A percentile compares a stretch with the other conserved stretches of the same genome.
These are phyloP conservation scores for Metschnikowia amazonensis DNA, from an alignment of 805 yeast species.

Conservation along the genomic window DNA sequence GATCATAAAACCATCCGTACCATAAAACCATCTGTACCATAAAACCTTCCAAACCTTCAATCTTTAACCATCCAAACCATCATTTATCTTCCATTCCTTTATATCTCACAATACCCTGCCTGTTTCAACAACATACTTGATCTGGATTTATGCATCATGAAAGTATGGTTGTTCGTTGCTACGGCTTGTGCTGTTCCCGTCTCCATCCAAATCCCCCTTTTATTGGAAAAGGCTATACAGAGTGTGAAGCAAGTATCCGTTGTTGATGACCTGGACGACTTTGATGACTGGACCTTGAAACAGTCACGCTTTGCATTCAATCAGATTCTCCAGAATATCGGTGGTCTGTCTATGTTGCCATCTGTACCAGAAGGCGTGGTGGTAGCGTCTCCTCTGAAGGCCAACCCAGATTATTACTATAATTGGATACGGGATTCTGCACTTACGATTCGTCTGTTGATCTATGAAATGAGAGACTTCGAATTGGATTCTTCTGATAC, in stretches of 20 bases:
- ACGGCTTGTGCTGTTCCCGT: conserved; percentile 1
- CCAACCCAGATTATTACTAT: conserved; percentile 73
- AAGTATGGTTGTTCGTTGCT: not conserved
- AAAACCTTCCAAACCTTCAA: too few species aligned
- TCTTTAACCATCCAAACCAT: too few species aligned
- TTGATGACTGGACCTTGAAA: conserved; percentile 41
- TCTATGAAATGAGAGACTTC: conserved; percentile 49
- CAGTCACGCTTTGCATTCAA: conserved; percentile 43
- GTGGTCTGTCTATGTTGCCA: conserved; percentile 37
- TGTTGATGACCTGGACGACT: not conserved
- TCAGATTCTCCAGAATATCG: conserved; percentile 52
- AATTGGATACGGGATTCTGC: conserved; percentile 94
- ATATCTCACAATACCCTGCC: too few species aligned
- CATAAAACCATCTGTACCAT: too few species aligned
- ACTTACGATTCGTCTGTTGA: conserved; percentile 63
- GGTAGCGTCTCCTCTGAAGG: conserved; percentile 77
- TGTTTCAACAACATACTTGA: too few species aligned
- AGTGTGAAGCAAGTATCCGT: too few species aligned
- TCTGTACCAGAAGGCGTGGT: conserved; percentile 63
- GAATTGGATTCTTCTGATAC: conserved; percentile 5
- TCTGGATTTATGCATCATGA: conserved; percentile 1
- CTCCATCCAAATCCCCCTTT: not conserved
- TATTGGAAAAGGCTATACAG: not conserved
- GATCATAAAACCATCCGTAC: too few species aligned
- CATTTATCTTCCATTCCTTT: too few species aligned